Conservation (phyloP, 805 yeast species). For the Metschnikowia noctiluminum region DNA sequence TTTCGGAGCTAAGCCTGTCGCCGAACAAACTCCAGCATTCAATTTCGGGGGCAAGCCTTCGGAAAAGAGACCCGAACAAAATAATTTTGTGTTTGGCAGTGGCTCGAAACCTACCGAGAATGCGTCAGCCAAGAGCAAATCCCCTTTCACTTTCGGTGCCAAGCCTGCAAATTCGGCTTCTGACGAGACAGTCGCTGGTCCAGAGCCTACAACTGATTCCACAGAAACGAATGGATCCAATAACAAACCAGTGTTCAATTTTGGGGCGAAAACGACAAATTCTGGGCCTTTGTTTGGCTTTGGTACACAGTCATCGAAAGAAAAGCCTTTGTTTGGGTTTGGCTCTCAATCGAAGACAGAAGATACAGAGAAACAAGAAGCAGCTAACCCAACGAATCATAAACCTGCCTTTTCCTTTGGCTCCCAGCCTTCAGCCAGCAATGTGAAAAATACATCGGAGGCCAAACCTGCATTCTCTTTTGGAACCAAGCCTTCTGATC, state of each 20-base stretch:
- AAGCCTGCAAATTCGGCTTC: background rate
- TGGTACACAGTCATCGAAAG: background rate
- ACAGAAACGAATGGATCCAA: background rate
- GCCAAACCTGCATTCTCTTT: background rate
- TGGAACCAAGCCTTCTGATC: conserved; percentile 1
- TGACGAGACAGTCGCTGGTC: too few relatives aligned
- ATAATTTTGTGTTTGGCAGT: background rate
- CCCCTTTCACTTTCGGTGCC: conserved; percentile 12
- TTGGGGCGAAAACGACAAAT: background rate
- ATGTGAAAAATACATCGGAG: background rate
- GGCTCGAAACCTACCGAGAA: conserved; percentile 1
- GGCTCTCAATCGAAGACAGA: background rate
- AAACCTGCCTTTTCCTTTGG: background rate
- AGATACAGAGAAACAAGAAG: too few relatives aligned
- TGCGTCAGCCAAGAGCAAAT: background rate
- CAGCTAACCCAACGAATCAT: background rate
- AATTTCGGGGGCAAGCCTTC: conserved; percentile 9
- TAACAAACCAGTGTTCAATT: background rate
- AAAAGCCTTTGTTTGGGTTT: background rate
- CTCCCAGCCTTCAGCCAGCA: background rate
- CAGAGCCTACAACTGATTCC: too few relatives aligned
- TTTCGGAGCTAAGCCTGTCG: background rate
- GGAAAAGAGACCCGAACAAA: background rate
- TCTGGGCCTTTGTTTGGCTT: conserved; percentile 1
- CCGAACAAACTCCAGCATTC: background rate